Conservation (phyloP, 2,329 filamentous ascomycete genomes). For the Clarireedia homoeocarpa region DNA sequence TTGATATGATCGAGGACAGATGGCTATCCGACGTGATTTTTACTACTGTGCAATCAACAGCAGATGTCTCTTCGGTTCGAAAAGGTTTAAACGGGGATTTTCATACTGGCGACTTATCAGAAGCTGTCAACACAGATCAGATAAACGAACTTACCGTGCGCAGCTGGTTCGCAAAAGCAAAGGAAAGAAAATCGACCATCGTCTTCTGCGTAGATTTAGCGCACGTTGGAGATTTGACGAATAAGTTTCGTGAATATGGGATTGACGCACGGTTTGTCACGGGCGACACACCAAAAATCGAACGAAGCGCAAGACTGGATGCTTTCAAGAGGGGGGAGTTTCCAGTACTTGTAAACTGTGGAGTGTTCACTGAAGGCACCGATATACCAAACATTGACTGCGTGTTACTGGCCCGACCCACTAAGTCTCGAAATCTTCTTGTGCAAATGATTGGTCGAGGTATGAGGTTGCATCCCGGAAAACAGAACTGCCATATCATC, state of each 20-base stretch:
- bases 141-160: conserved; percentile 80
- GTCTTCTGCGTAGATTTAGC: conserved; percentile 90
- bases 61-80: conserved; percentile 65
- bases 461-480: conserved; percentile 73
- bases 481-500: conserved; percentile 87
- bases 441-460: conserved; percentile 97
- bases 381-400: conserved; percentile 98
- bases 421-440: conserved; percentile 83
- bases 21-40: conserved; percentile 92
- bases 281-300: conserved; percentile 62
- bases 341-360: conserved; percentile 87
- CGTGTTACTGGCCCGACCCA: conserved; percentile 78
- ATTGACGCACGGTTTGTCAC: conserved; percentile 85
- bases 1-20: conserved; percentile 78
- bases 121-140: conserved; percentile 71
- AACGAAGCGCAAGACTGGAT: conserved; percentile 62
- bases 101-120: conserved; percentile 65
- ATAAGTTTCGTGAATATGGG: conserved; percentile 67
- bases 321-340: conserved; percentile 71
- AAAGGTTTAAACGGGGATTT: conserved; percentile 69
- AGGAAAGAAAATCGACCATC: conserved; percentile 70
- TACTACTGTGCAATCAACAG: conserved; percentile 80
- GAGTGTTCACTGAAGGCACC: conserved; percentile 94
- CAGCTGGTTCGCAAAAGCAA: conserved; percentile 74
- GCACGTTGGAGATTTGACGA: conserved; percentile 70